These are phyloP conservation scores for Houttuynia cordata DNA, from an alignment of 164 flowering plant genomes.

Conservation along the genomic window DNA sequence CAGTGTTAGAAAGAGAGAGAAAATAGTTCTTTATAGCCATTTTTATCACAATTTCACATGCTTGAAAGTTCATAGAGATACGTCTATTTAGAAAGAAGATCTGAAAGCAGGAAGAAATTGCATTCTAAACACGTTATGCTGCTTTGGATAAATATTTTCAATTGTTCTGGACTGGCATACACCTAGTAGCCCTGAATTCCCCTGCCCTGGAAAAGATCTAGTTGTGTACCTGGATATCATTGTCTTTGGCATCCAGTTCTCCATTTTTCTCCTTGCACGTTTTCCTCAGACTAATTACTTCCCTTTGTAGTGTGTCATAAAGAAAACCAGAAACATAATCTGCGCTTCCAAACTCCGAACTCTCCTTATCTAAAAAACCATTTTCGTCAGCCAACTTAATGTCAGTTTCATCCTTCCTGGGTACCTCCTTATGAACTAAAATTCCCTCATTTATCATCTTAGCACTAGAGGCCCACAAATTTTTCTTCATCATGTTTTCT, in stretches of 20 bases:
- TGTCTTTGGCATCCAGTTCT: conserved; percentile 45
- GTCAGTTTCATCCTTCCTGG: conserved; percentile 18
- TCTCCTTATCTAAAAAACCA: conserved; percentile 15
- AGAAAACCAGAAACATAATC: conserved; percentile 79
- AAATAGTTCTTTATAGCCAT: background rate
- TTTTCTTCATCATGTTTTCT: conserved; percentile 28
- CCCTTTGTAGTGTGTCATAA: conserved; percentile 77
- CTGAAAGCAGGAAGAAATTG: background rate
- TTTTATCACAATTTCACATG: too few species aligned
- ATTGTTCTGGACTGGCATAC: background rate
- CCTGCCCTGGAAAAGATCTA: background rate
- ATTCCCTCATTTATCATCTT: conserved; percentile 39
- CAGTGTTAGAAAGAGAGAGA: background rate
- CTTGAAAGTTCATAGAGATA: background rate
- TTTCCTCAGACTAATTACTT: conserved; percentile 63
- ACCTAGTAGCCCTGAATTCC: background rate
- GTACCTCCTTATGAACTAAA: conserved; percentile 11
- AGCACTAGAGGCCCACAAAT: conserved; percentile 47
- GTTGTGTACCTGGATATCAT: conserved; percentile 62
- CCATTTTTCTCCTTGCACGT: conserved; percentile 46
- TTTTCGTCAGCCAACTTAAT: conserved; percentile 9
- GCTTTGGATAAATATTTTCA: background rate
- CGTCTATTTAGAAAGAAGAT: background rate
- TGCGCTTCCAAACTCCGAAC: conserved; percentile 15
- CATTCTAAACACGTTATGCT: background rate